Base-by-base conservation (phyloP, 768 basidiomycete species). In the Chalciporus chontae region DNA sequence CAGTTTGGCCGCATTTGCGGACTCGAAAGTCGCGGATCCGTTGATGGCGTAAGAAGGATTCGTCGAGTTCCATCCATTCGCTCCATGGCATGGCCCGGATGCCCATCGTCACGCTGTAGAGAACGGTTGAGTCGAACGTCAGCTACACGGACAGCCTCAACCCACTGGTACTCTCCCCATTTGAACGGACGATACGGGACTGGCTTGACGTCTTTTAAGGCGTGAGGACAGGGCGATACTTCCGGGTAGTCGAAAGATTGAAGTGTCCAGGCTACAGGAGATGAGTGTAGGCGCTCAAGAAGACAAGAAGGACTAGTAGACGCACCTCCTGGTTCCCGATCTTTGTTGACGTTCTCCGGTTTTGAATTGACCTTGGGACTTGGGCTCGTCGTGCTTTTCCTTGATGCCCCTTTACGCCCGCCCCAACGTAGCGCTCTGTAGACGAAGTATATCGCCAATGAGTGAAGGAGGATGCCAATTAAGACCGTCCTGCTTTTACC, bases 31-130 rank as follows among this genome's bases (percentile, higher is more conserved):
- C 65, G 36, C 80, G 79, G 41, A 91, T 81, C 11, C 68, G 70
- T 61, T 86, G 78, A 58, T 83, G 84, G 24, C 58, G 56, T 11
- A 69, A 64, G 59, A 81, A 85, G 43, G 79, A 71, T 46, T 77
- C 72, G 66, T 89, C 87, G 27, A 87, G 73, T 71, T 90, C 85
- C 45, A 88, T 82, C 87, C 88, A 90, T 45, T 85, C 80, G 15
- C 76, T 72, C 82, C 83, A 90, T 8, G 72, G 72, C 85, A 90
- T 87, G 42, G 65, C 73, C 21, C 82, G 77, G 56, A 87, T 79
- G 52, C 83, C 85, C 85, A 87, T 87, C 26, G 84, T 87, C 18
- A 86, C 76, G 53, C 84, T 87, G 43, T 7, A 15, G 11, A 36
- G 40, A 29, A 3, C 21, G 4, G 21, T 21, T 21, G 21, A 4